These are phyloP conservation scores for Sanghuangporus baumii DNA, from an alignment of 1,284 basidiomycete genomes.

Conservation along the genomic window DNA sequence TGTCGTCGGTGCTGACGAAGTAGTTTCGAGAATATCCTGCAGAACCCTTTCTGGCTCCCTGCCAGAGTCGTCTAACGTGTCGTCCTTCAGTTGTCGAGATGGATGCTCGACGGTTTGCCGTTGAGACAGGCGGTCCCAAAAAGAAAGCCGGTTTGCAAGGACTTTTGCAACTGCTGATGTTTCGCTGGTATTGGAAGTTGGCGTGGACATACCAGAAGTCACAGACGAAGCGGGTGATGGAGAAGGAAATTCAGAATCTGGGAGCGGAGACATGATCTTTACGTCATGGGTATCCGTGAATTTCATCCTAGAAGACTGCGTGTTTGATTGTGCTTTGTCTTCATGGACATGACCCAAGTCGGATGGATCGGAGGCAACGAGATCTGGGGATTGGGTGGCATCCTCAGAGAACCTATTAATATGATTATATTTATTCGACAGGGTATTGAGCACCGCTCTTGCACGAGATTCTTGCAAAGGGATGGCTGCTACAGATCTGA, in stretches of 20 bases:
- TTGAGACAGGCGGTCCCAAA: conserved; percentile 57
- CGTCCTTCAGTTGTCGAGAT: conserved; percentile 5
- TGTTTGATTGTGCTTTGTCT: neutral
- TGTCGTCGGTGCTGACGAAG: conserved; percentile 53
- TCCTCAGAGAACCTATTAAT: neutral
- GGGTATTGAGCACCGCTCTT: neutral
- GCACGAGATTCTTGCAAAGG: conserved; percentile 12
- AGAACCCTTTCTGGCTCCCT: conserved; percentile 46
- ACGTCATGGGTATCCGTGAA: conserved; percentile 9
- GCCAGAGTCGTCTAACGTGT: conserved; percentile 12
- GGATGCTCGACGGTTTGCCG: conserved; percentile 26
- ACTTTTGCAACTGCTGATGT: conserved; percentile 51
- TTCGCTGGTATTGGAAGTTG: conserved; percentile 44
- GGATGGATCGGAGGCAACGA: neutral
- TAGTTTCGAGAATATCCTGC: conserved; percentile 47
- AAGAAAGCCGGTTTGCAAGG: conserved; percentile 59
- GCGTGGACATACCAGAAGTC: conserved; percentile 50
- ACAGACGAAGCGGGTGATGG: conserved; percentile 31
- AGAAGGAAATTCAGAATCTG: conserved; percentile 27
- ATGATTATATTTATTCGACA: conserved; percentile 4
- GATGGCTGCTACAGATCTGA: conserved; percentile 17
- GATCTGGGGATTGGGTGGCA: neutral
- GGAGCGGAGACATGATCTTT: conserved; percentile 27
- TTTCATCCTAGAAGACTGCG: conserved; percentile 5
- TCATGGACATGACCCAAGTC: neutral